These are phyloP conservation scores for Raphidocelis subcapitata DNA, from an alignment of 139 green algal genomes.

Conservation along the genomic window DNA sequence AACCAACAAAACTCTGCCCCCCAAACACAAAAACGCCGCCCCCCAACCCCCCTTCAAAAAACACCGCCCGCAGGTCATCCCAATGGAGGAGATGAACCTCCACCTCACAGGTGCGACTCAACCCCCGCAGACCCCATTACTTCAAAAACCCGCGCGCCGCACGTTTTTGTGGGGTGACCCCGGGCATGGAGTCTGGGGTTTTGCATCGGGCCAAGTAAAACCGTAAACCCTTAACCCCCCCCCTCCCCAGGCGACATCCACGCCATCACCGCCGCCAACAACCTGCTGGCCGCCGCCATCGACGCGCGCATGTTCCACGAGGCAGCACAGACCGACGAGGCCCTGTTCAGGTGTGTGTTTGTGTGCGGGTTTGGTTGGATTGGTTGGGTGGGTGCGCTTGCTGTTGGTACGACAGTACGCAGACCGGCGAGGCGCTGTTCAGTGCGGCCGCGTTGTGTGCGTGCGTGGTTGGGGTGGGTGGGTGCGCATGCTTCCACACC, in stretches of 20 bases:
- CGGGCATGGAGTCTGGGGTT: too few relatives aligned
- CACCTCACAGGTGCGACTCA: conserved; percentile 82
- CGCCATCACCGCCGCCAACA: conserved; percentile 97
- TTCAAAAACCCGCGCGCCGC: too few relatives aligned
- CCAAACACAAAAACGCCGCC: too few relatives aligned
- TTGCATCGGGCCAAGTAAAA: too few relatives aligned
- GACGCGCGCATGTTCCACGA: conserved; percentile 98
- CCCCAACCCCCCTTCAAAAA: too few relatives aligned
- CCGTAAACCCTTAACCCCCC: neutral
- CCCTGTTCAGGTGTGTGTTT: conserved; percentile 71
- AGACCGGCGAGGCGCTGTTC: conserved; percentile 86
- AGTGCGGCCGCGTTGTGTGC: too few relatives aligned
- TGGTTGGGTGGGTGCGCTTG: too few relatives aligned
- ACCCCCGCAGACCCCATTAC: too few relatives aligned
- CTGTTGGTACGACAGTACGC: conserved; percentile 84
- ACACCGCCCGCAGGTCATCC: conserved; percentile 71
- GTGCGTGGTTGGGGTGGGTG: too few relatives aligned
- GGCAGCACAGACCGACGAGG: conserved; percentile 73
- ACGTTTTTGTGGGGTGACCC: too few relatives aligned
- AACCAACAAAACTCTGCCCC: too few relatives aligned
- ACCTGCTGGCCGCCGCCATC: conserved; percentile 95
- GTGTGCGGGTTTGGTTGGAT: neutral
- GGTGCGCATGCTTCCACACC: too few relatives aligned
- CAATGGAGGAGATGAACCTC: conserved; percentile 89
- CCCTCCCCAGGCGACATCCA: conserved; percentile 86